Conservation (phyloP, 2,329 filamentous ascomycete species). For the Fusarium keratoplasticum region DNA sequence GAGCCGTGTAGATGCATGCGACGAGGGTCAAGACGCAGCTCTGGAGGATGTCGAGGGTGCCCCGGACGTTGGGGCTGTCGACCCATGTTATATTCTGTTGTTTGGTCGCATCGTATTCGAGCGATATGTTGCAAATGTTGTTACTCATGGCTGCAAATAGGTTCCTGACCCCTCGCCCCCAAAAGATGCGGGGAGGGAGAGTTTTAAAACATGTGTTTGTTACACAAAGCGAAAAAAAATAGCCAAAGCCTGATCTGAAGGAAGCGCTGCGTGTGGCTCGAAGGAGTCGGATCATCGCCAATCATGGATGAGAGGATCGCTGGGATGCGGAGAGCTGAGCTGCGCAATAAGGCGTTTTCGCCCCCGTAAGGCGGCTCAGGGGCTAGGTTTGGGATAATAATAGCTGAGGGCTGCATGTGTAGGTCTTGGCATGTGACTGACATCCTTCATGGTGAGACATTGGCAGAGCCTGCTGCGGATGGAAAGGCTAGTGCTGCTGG, state of each 20-base stretch:
- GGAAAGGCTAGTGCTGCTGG: background rate
- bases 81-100: background rate
- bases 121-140: background rate
- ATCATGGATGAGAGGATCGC: background rate
- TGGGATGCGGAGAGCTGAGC: background rate
- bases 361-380: background rate
- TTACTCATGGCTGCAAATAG: background rate
- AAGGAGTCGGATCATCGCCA: background rate
- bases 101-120: background rate
- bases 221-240: background rate
- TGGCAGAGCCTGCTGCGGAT: background rate
- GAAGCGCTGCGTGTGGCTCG: background rate
- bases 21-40: conserved; percentile 49
- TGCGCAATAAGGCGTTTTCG: background rate
- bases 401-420: background rate
- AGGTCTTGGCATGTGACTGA: background rate
- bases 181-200: background rate
- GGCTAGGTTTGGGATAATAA: background rate
- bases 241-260: background rate
- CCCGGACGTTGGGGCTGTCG: background rate
- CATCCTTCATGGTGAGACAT: background rate
- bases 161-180: background rate
- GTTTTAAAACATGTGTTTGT: background rate
- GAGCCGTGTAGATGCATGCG: conserved; percentile 50
- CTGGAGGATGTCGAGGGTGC: conserved; percentile 40